Evolutionary conservation across 1,139 yeast species (phyloP), one percentile per base, ranked within the genome.

Genomic region (Debaryomycetaceae sp.): DNA sequence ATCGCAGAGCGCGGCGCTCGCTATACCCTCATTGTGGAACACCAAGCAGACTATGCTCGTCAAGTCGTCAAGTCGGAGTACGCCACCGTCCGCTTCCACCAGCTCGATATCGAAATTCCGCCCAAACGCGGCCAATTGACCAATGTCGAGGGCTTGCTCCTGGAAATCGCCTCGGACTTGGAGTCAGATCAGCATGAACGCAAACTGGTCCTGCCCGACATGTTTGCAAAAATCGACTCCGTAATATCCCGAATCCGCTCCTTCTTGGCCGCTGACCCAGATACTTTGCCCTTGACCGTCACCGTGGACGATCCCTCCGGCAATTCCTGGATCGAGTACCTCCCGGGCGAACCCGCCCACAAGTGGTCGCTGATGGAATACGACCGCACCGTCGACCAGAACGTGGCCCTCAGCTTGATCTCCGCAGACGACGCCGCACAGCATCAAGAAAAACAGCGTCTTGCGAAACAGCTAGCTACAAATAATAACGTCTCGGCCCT

Each of bases 241-340:
- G 79, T 90, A 34, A 67, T 86, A 34, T 51, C 46, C 19, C 78
- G 72, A 43, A 76, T 86, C 23, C 55, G 63, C 35, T 54, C 68
- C 5, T 73, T 67, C 32, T 60, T 83, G 16, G 65, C 68, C 16
- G 90, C 85, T 33, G 76, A 76, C 33, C 71, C 70, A 32, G 74
- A 70, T 22, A 68, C 73, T 11, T 58, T 86, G 35, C 98, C 98
- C 2, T 51, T 90, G 37, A 82, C 94, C 0, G 69, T 92, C 30
- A 64, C 72, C 13, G 58, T 86, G 13, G 96, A 87, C 52, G 99
- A 90, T 55, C 97, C 98, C 21, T 73, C 96, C 1, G 99, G 99
- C 14, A 90, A 92, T 58, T 87, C 97, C 2, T 92, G 96, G 95
- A 77, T 92, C 32, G 95, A 86, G 51, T 86, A 71, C 49, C 57